phyloP scores from a whole-genome alignment of 352 stramenopile species.

The Phytopythium delawarense region DNA sequence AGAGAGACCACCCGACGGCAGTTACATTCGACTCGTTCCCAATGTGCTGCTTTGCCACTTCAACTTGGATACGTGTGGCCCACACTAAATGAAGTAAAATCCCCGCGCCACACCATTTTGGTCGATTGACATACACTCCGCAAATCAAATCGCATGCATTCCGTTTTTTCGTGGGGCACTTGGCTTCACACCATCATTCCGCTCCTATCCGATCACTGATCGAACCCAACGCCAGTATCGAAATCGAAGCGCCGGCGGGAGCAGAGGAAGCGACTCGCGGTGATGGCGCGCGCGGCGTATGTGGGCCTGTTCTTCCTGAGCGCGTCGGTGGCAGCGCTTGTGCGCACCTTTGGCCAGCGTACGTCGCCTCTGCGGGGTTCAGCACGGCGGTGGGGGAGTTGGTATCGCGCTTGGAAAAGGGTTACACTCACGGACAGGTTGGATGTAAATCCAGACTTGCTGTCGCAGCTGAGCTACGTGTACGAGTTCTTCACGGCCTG shows the following conservation, averaged over 20 bases:
- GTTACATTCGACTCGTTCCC: background rate
- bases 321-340: conserved; percentile 37
- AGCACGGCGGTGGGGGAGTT: background rate
- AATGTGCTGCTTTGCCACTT: background rate
- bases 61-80: background rate
- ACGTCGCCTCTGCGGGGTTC: background rate
- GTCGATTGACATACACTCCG: background rate
- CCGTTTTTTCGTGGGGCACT: background rate
- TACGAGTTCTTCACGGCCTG: conserved; percentile 49
- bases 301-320: conserved; percentile 72
- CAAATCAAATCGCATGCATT: background rate
- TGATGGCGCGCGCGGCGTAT: conserved; percentile 37
- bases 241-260: background rate
- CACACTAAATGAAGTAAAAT: background rate
- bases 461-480: conserved; percentile 30
- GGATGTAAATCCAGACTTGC: conserved; percentile 16
- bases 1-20: no score
- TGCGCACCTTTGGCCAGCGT: conserved; percentile 63
- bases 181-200: background rate
- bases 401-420: background rate
- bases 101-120: background rate
- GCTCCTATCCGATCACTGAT: background rate
- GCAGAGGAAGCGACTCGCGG: background rate
- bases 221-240: background rate
- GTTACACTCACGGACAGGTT: background rate